Evolutionary conservation across 2,329 filamentous ascomycete genomes (phyloP).

Genomic region (Clonostachys sp.): DNA sequence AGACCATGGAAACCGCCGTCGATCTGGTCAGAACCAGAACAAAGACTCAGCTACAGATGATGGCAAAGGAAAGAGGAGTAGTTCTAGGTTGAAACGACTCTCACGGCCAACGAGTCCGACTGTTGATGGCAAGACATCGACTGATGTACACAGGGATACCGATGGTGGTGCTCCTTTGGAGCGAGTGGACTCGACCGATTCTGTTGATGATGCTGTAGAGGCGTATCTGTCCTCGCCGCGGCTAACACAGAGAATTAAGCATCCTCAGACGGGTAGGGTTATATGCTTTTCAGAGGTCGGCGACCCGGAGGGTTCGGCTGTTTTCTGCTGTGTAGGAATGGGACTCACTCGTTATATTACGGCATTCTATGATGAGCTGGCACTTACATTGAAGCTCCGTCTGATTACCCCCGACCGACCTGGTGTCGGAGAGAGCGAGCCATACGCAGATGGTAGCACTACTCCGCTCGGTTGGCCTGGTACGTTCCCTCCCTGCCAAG

Average conservation of each 20-base stretch:
- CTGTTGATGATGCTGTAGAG: conserved; percentile 82
- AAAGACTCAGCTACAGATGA: conserved; percentile 34
- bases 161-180: conserved; percentile 47
- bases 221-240: conserved; percentile 79
- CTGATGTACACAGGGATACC: conserved; percentile 16
- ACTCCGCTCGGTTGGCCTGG: conserved; percentile 93
- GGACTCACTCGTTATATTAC: conserved; percentile 93
- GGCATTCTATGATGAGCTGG: conserved; percentile 95
- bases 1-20: conserved; percentile 37
- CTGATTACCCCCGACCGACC: conserved; percentile 93
- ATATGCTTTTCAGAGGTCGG: conserved; percentile 98
- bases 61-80: conserved; percentile 46
- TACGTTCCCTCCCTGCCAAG: conserved; percentile 36
- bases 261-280: conserved; percentile 78
- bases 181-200: conserved; percentile 74
- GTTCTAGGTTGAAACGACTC: conserved; percentile 53
- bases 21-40: conserved; percentile 25
- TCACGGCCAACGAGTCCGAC: conserved; percentile 42
- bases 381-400: conserved; percentile 79
- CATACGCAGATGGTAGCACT: conserved; percentile 74
- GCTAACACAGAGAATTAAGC: conserved; percentile 80
- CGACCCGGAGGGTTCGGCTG: conserved; percentile 83
- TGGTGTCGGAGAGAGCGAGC: conserved; percentile 86
- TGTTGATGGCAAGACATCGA: conserved; percentile 14
- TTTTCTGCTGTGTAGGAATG: conserved; percentile 98